A percentile compares a stretch with the other conserved stretches of the same genome.
phyloP scores from a whole-genome alignment of 2,329 filamentous ascomycete species.

The Aspergillus ochraceoroseus region DNA sequence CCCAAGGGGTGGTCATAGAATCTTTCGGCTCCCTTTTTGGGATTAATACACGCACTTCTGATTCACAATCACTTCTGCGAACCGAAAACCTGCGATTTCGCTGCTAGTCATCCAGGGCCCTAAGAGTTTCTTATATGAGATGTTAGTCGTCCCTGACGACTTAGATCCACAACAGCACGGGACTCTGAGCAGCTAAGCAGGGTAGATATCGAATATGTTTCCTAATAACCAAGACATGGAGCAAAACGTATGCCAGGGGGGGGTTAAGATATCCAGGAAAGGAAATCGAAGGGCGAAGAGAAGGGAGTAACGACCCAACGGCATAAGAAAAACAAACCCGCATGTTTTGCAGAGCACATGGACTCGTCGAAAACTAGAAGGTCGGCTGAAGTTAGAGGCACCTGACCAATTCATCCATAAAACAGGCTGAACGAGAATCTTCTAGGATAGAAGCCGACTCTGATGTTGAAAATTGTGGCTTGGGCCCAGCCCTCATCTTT shows the following conservation, averaged over 20 bases:
- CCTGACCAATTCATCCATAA: not conserved
- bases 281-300: not conserved
- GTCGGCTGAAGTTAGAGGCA: not conserved
- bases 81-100: no score
- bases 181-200: no score
- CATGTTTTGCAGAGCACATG: not conserved
- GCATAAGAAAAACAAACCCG: not conserved
- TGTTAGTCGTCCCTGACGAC: no score
- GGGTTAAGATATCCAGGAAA: not conserved
- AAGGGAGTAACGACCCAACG: not conserved
- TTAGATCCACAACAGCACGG: no score
- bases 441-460: conserved; percentile 5
- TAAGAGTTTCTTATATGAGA: no score
- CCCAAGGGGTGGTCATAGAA: not conserved
- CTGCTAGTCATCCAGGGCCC: no score
- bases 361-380: not conserved
- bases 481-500: conserved; percentile 3
- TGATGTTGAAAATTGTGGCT: conserved; percentile 8
- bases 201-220: not conserved
- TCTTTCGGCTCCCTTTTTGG: not conserved
- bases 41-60: no score
- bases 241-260: not conserved
- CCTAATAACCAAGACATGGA: not conserved
- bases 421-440: not conserved
- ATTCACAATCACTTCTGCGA: no score